Evolutionary conservation across 208 protist species (phyloP), one percentile per base, ranked within the genome.

Genomic region (Trypanosoma rangeli): DNA sequence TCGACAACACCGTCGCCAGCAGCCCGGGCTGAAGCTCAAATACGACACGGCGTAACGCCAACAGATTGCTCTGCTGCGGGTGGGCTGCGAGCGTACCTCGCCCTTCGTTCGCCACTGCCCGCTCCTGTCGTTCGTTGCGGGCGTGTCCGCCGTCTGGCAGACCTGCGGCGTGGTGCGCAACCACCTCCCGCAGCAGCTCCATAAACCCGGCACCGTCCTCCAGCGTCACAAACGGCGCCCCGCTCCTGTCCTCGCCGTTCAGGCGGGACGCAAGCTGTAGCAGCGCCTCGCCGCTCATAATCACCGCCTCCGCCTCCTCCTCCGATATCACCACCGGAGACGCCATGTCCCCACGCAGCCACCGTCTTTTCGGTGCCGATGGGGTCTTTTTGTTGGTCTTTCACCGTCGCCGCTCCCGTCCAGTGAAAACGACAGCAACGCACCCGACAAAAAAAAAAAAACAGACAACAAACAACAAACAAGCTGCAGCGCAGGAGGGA

Each of bases 1-100:
- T 59, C 16, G 68, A 64, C 29, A 73, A 28, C 22, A 73, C 20
- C 35, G 61, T 73, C 2, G 68, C 55, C 31, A 73, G 18, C n/a
- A 73, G 22, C 15, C 65, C 53, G 3, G 68, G 68, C 35, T 66
- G 39, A 49, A 67, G 15, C 26, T 65, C 68, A 56, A 73, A 73
- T n/a, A 73, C 15, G 12, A 73, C 4, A 62, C 62, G 28, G 5
- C 39, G 65, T n/a, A 70, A 24, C 9, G 65, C 55, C 35, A 62
- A 20, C 53, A 61, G 24, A 35, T 52, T 29, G 16, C 60, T 3
- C 46, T 60, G 50, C 37, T 52, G 48, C 63, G 39, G 24, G 15
- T 22, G 3, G 1, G 8, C 55, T 18, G 28, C 44, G 28, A 1
- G 28, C 15, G 31, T 5, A 26, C 42, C 1, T 29, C 29, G n/a